phyloP scores from a whole-genome alignment of 2,329 filamentous ascomycete genomes.

The Cordyceps farinosa region DNA sequence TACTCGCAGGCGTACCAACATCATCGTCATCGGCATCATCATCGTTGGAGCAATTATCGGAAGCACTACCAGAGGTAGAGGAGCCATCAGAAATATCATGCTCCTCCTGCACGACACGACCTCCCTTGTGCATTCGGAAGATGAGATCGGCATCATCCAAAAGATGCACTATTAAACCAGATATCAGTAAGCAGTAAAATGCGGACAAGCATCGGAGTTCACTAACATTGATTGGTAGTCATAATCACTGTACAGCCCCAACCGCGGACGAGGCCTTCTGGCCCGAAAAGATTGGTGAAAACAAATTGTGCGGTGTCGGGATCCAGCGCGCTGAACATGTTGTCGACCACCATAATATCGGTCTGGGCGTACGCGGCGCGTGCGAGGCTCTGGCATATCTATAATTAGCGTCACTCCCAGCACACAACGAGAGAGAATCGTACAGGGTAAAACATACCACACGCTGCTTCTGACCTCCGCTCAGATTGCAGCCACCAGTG shows the following conservation, averaged over 20 bases:
- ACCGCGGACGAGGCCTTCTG: background rate
- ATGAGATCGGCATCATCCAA: background rate
- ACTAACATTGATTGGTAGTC: slow-evolving; percentile 11
- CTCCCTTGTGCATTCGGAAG: background rate
- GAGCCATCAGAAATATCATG: background rate
- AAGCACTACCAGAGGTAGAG: background rate
- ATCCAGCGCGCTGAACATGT: slow-evolving; percentile 11
- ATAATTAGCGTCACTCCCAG: no score
- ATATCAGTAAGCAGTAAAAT: background rate
- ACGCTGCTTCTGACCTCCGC: slow-evolving; percentile 15
- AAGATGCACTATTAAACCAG: background rate
- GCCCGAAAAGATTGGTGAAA: background rate
- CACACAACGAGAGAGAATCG: no score
- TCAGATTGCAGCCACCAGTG: slow-evolving; percentile 11
- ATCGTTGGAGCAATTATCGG: background rate
- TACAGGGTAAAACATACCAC: background rate
- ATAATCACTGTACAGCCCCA: slow-evolving; percentile 7
- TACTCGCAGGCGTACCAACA: no score
- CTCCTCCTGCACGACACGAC: background rate
- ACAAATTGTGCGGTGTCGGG: background rate
- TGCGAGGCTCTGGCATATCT: background rate
- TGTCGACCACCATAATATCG: slow-evolving; percentile 5
- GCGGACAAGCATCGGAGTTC: background rate
- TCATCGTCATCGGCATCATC: no score
- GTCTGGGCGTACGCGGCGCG: background rate